Evolutionary conservation across 1,284 basidiomycete species (phyloP), one percentile per base, ranked within the genome.

Genomic region (Cryptococcus hybrid): DNA sequence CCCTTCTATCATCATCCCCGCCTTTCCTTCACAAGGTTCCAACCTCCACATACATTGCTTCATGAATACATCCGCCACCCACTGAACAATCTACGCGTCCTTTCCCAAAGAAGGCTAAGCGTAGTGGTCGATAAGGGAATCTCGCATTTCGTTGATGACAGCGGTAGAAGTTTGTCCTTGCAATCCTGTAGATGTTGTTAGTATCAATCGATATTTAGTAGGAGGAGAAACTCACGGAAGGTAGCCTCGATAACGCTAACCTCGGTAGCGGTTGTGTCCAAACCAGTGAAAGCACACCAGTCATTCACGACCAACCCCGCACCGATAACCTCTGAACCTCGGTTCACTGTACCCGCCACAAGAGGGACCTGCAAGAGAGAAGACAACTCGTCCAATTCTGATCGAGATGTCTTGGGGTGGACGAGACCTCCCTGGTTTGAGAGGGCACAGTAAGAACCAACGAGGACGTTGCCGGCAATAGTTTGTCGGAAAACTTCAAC

Each of bases 401-500:
- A 92, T 61, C 96, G 82, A 70, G 90, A 92, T 52, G 96, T 99
- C 76, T 95, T 92, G 18, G 96, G 95, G 76, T 99, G 96, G 0
- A 98, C 96, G 47, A 99, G 83, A 9, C 94, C 95, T 54, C 96
- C 96, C 80, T 79, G 78, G 77, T 99, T 99, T 47, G 90, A 89
- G 70, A 99, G 86, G 52, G 87, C 90, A 71, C 91, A 93, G 78
- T 99, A 99, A 61, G 87, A 90, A 48, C 96, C 96, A 39, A 99
- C 95, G 51, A 99, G 86, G 49, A 95, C 93, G 78, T 99, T 98
- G 70, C 91, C 88, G 9, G 95, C 95, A 64, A 99, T 84, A 9
- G 94, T 99, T 78, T 99, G 95, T 53, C 95, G 84, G 83, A 99
- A 99, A 4, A 99, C 96, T 78, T 99, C 96, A 60, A 99, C 96